Base-by-base conservation (phyloP, 306 rosid genomes). In the Dryas alaskensis region DNA sequence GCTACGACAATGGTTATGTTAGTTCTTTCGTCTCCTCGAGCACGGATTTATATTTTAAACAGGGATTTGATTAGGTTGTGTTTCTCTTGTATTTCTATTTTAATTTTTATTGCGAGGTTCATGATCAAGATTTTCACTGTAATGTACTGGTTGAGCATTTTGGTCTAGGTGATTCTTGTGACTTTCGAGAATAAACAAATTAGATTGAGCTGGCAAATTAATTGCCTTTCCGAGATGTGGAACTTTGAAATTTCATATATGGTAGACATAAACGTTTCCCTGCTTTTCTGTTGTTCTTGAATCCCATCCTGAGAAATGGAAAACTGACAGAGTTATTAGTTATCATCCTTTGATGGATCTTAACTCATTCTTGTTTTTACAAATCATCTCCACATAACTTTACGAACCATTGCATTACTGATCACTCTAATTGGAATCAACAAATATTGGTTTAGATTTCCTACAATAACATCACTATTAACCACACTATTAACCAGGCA, bases 81-180 rank as follows among this genome's bases (percentile, higher is more conserved):
- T 17, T 59, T 72, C 65, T 25, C 55, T 57, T 58, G 75, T 72
- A 72, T 27, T 72, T 58, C 67, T 72, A 58, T 72, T 10, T 72
- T 8, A 22, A 45, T 59, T 27, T 72, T 47, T 17, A 59, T 59
- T 59, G 31, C 76, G 46, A 59, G 76, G 58, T 57, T 44, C 45
- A 9, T 71, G 75, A 22, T 44, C 53, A 44, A 55, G 45, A 4
- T 71, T 55, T 55, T 71, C 75, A 27, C 55, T 44, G 65, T 57
- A 71, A 57, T 70, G 75, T 44, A 43, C 54, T 43, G 22, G 60
- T 50, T 71, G 54, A 57, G 54, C 54, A 44, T 57, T 71, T 57
- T 44, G 75, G 53, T 72, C 17, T 45, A 72, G 76, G 58, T 5
- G 58, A 72, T 72, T 72, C 67, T 59, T 59, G 59, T 72, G 76